Evolutionary conservation across 441 rosid genomes (phyloP), one percentile per base, ranked within the genome.

Genomic region (Erysimum cheiri): DNA sequence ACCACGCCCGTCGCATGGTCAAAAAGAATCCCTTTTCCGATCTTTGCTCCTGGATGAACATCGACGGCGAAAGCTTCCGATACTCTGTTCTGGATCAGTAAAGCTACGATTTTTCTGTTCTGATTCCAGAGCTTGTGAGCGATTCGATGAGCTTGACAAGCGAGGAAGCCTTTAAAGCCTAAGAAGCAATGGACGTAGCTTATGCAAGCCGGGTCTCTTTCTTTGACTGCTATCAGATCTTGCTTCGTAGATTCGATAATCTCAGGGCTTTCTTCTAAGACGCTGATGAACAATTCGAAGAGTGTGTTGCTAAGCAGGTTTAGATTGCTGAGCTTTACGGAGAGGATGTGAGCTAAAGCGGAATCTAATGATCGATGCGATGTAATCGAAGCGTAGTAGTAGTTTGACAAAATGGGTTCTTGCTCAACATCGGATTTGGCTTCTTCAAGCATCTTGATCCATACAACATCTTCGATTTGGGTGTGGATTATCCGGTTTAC

Each of bases 1-100:
- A 93, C 90, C 0, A 93, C 71, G 0, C 86, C 91, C 0, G 98
- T 88, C 0, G 97, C 96, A 13, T 93, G 98, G 50, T 93, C 98
- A 14, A 92, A 65, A 63, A 92, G 32, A n/a, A 92, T 74, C 65
- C 92, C 95, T 1, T 64, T 53, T 11, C 96, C 98, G 3, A 92
- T 85, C 79, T 74, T 83, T 0, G 98, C 97, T 5, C 97, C 96
- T 0, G 98, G 98, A 44, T 93, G 97, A 58, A 93, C 57, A 70
- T 93, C 97, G 35, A 88, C 93, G 0, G 82, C 85, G 12, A 88
- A 90, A 47, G 81, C 75, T 55, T 86, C 96, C 0, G 92, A 86
- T 11, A 81, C 91, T 70, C 96, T 78, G 76, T 85, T 93, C 47
- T 93, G 94, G n/a, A 91, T 84, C 79, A 93, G 7, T 10, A 90